Evolutionary conservation across 2,329 filamentous ascomycete genomes (phyloP).

Genomic region (Xylogone sp.): DNA sequence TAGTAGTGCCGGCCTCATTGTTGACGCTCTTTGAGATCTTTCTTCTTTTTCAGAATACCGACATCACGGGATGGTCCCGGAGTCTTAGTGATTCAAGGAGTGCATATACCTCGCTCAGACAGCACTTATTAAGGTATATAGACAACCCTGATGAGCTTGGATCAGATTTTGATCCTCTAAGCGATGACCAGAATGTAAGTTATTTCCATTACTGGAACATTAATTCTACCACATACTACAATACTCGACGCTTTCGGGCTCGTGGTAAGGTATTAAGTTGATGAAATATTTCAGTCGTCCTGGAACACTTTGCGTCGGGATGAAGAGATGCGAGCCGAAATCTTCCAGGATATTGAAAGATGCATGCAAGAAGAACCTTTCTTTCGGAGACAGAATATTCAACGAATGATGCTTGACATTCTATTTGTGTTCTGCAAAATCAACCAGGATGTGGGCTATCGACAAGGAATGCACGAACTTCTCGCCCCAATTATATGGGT

Average conservation of each 20-base stretch:
- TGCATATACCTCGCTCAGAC: constrained; percentile 68
- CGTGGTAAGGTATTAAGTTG: constrained; percentile 20
- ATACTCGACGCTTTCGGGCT: no score
- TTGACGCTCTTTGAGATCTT: constrained; percentile 56
- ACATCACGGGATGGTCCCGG: constrained; percentile 64
- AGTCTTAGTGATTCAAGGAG: constrained; percentile 65
- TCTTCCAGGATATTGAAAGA: constrained; percentile 88
- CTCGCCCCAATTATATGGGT: constrained; percentile 86
- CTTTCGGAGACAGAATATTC: constrained; percentile 76
- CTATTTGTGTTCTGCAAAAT: constrained; percentile 94
- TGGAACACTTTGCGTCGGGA: constrained; percentile 87
- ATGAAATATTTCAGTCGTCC: constrained; percentile 66
- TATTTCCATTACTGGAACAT: not conserved
- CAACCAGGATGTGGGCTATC: constrained; percentile 80
- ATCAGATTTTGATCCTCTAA: constrained; percentile 74
- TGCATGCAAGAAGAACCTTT: constrained; percentile 87
- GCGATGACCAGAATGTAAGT: constrained; percentile 65
- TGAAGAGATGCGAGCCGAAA: constrained; percentile 80
- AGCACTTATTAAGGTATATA: constrained; percentile 77
- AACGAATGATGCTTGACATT: constrained; percentile 79
- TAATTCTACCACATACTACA: no score
- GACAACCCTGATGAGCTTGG: constrained; percentile 79
- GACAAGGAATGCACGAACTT: constrained; percentile 98
- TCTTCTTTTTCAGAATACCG: constrained; percentile 68
- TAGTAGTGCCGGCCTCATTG: constrained; percentile 2